phyloP scores from a whole-genome alignment of 1,139 yeast species.

The Lodderomyces theae region DNA sequence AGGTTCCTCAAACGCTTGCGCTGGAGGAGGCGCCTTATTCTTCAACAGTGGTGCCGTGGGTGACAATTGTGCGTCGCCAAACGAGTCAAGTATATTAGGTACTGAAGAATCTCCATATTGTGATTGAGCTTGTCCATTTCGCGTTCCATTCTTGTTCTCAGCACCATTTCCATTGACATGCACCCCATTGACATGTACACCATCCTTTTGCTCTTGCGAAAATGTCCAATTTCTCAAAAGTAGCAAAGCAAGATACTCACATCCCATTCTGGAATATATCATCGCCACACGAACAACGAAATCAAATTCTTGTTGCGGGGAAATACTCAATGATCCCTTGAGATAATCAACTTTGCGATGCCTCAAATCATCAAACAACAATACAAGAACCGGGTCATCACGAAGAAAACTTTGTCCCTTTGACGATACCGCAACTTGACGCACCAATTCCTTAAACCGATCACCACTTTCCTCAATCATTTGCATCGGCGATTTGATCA shows the following conservation, averaged over 20 bases:
- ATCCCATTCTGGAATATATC: constrained; percentile 85
- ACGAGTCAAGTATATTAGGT: constrained; percentile 7
- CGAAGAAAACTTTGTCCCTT: constrained; percentile 52
- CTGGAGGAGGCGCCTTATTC: constrained; percentile 43
- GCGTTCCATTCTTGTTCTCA: not conserved
- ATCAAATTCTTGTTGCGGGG: constrained; percentile 52
- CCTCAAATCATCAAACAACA: constrained; percentile 63
- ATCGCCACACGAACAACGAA: constrained; percentile 61
- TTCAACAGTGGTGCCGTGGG: not conserved
- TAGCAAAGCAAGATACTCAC: constrained; percentile 71
- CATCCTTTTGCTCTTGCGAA: constrained; percentile 3
- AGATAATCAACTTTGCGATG: constrained; percentile 45
- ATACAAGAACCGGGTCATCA: constrained; percentile 78
- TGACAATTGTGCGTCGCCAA: not conserved
- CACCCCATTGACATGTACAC: not conserved
- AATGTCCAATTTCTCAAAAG: constrained; percentile 71
- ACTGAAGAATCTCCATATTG: constrained; percentile 4
- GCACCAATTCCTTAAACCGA: constrained; percentile 20
- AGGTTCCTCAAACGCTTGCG: constrained; percentile 63
- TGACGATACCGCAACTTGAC: constrained; percentile 19
- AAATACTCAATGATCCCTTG: constrained; percentile 47
- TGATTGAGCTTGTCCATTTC: constrained; percentile 7
- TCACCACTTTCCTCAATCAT: constrained; percentile 27
- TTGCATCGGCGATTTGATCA: constrained; percentile 55
- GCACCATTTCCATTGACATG: not conserved